These are phyloP conservation scores for Cryptococcus hybrid DNA, from an alignment of 1,284 basidiomycete genomes.

Conservation along the genomic window DNA sequence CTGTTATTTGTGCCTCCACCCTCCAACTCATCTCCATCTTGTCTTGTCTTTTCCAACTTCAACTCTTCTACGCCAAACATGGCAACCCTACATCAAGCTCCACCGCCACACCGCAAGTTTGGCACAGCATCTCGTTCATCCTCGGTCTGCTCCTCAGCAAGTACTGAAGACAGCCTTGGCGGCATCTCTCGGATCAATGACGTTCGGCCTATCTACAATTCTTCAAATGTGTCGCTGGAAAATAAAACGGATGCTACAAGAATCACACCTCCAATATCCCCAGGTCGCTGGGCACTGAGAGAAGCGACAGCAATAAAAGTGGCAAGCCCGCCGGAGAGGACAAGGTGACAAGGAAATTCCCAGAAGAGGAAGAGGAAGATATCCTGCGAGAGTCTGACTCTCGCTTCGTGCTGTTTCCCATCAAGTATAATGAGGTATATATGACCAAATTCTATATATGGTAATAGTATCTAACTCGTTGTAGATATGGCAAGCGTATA, in stretches of 20 bases:
- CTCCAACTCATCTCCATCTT: neutral
- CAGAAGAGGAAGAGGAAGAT: slow-evolving; percentile 63
- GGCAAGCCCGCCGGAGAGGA: neutral
- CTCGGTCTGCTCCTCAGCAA: slow-evolving; percentile 27
- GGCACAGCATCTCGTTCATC: slow-evolving; percentile 22
- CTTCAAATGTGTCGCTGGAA: slow-evolving; percentile 3
- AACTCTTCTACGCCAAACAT: neutral
- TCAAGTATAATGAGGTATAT: slow-evolving; percentile 70
- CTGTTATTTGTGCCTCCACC: too few species aligned
- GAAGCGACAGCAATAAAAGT: neutral
- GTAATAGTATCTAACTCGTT: neutral
- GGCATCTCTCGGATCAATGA: slow-evolving; percentile 30
- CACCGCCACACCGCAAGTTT: neutral
- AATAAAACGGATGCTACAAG: neutral
- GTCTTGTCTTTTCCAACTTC: neutral
- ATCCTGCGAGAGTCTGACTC: slow-evolving; percentile 65
- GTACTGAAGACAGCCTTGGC: slow-evolving; percentile 30
- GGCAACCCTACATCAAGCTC: neutral
- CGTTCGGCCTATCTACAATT: slow-evolving; percentile 33
- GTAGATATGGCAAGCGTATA: slow-evolving; percentile 94
- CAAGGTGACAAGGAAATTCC: slow-evolving; percentile 20
- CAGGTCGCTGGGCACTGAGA: neutral
- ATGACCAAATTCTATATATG: neutral
- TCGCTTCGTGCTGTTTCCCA: slow-evolving; percentile 81
- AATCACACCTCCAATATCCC: neutral